Base-by-base conservation (phyloP, 1,139 yeast genomes). In the Yamadazyma dendronema region DNA sequence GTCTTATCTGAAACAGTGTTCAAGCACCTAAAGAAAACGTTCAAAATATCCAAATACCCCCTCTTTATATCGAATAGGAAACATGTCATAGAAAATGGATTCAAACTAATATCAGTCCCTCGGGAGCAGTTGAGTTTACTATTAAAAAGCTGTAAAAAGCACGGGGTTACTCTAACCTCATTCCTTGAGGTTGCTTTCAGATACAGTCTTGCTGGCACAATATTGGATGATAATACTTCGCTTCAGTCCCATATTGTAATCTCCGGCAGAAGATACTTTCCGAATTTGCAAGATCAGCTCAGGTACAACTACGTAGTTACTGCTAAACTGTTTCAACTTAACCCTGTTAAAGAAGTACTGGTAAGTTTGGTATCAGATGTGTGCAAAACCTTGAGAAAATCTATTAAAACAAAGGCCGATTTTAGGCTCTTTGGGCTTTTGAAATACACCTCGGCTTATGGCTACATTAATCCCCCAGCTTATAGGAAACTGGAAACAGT, bases 81-180 rank as follows among this genome's bases (percentile, higher is more conserved):
- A 23, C 38, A 40, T 13, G 43, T 37, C 3, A 31, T 42, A 10
- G 35, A 36, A 3, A 37, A 56, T 2, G 34, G 47, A 10, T 50
- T 41, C 40, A 49, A 50, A 26, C 23, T 49, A 1, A 31, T 60
- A 6, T 42, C 43, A n/a, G 28, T 59, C 17, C 22, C 45, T 0
- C 39, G 46, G 8, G 35, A 33, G 1, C 38, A 49, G 32, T 35
- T 51, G 4, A 29, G 27, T 3, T 14, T 31, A 3, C 40, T 59
- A 8, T 30, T 51, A 10, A 21, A 25, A 10, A 39, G 36, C 17
- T 49, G 56, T 22, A 49, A 52, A 27, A 27, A 28, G 6, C 44
- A 54, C 16, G 47, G 45, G 2, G 35, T 49, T 4, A 57, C 68
- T 4, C 40, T 64, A 15, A 62, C 68, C 1, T 55, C 67, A 2